phyloP scores from a whole-genome alignment of 1,284 basidiomycete species.

The Austroboletus novae-zelandiae region DNA sequence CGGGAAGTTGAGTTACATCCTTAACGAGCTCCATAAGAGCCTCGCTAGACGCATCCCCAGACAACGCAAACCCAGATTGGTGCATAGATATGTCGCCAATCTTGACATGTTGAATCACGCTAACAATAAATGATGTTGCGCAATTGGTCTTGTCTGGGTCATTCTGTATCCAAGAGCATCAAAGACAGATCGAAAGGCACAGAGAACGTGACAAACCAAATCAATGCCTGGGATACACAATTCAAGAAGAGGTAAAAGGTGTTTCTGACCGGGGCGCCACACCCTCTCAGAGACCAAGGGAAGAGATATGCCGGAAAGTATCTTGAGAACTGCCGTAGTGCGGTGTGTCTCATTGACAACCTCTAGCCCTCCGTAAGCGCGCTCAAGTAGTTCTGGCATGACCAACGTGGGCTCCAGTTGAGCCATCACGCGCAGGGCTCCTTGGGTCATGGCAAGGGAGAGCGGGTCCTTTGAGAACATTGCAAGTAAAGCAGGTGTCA shows the following conservation, averaged over 20 bases:
- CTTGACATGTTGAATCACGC: slow-evolving; percentile 77
- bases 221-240: slow-evolving; percentile 92
- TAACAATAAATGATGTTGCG: slow-evolving; percentile 77
- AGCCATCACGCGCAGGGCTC: slow-evolving; percentile 70
- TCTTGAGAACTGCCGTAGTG: slow-evolving; percentile 87
- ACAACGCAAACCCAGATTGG: slow-evolving; percentile 51
- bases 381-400: slow-evolving; percentile 91
- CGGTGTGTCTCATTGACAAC: slow-evolving; percentile 94
- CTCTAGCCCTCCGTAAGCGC: slow-evolving; percentile 89
- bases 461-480: slow-evolving; percentile 93
- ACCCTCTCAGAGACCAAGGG: slow-evolving; percentile 77
- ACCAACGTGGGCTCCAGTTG: slow-evolving; percentile 85
- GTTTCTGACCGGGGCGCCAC: slow-evolving; percentile 87
- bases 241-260: slow-evolving; percentile 86
- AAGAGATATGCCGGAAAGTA: slow-evolving; percentile 78
- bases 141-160: slow-evolving; percentile 91
- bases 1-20: slow-evolving; percentile 46
- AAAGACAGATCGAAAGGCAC: neutral
- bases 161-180: slow-evolving; percentile 52
- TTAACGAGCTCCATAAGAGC: slow-evolving; percentile 54
- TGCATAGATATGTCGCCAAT: slow-evolving; percentile 76
- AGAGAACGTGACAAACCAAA: slow-evolving; percentile 46
- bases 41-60: slow-evolving; percentile 51
- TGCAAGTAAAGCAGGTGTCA: slow-evolving; percentile 86
- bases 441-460: slow-evolving; percentile 67